Base-by-base conservation (phyloP, 306 rosid species). In the Ziziphus jujuba region DNA sequence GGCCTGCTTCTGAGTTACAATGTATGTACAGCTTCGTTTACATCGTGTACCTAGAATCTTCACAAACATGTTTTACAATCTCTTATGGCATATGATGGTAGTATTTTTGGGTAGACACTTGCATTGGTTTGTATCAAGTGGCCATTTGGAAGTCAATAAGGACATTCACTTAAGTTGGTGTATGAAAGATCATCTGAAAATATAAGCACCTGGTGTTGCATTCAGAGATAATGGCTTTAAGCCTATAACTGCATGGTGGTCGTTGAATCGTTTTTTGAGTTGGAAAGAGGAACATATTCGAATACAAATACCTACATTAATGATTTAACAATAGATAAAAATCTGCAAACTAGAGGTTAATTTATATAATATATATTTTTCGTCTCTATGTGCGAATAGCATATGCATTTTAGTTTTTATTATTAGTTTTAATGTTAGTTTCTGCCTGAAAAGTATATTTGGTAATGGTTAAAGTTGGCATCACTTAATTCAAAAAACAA, bases 1-100 rank as follows among this genome's bases (percentile, higher is more conserved):
- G 98, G 98, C 49, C 71, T 92, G 78, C 84, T 92, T 34, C 79
- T 87, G 75, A 92, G 98, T 96, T 92, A 79, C 28, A 65, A 34
- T 57, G 61, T 71, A 56, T 78, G 63, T 12, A 25, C 31, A 57
- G 34, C 72, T 50, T 51, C 5, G 35, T 72, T 13, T 50, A 28
- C 25, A 19, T 15, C 56, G 8, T 22, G 35, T 33, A 16, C 53
- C 33, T 34, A 35, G 23, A 59, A 47, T 24, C 47, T 72, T 59
- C 25, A 20, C 12, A 22, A n/a, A 33, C 44, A n/a, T 21, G 10
- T 48, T 65, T 70, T 15, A 50, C 10, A 5, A 47, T 59, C 36
- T 6, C 0, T 61, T 28, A 4, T 51, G 49, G 33, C 10, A 54
- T 35, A 52, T 61, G 51, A 2, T 40, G 15, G 17, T 24, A 31